phyloP scores from a whole-genome alignment of 2,329 filamentous ascomycete genomes.

The Raffaelea deltoideospora region DNA sequence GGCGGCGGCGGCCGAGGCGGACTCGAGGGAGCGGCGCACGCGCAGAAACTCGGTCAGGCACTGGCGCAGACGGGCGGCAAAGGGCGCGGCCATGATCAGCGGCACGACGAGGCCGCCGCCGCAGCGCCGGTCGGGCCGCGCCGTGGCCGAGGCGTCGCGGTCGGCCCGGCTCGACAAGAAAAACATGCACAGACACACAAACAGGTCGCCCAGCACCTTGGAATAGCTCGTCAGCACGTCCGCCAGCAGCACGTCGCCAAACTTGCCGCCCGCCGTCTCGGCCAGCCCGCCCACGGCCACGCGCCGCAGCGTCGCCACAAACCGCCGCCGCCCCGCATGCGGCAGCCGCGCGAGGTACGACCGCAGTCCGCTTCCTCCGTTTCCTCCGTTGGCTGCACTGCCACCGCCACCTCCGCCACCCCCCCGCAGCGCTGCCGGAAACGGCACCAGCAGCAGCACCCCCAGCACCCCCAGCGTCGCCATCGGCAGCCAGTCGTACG shows the following conservation, averaged over 20 bases:
- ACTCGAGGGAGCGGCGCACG: constrained; percentile 42
- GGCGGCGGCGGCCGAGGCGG: constrained; percentile 34
- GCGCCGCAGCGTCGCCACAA: constrained; percentile 61
- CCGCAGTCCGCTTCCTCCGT: no score
- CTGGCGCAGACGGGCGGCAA: constrained; percentile 74
- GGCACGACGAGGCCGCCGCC: constrained; percentile 70
- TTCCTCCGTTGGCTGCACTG: constrained; percentile 8
- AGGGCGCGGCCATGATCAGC: constrained; percentile 69
- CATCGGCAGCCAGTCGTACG: constrained; percentile 77
- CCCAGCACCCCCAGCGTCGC: constrained; percentile 62
- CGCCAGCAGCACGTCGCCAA: constrained; percentile 83
- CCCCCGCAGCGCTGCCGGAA: constrained; percentile 4
- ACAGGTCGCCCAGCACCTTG: constrained; percentile 80
- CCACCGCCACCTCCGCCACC: background rate
- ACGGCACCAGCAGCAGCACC: constrained; percentile 55
- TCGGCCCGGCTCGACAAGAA: constrained; percentile 28
- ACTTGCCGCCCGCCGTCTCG: constrained; percentile 76
- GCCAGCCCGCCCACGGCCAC: constrained; percentile 77
- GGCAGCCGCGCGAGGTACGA: constrained; percentile 24
- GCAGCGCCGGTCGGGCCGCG: constrained; percentile 65
- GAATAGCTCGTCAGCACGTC: constrained; percentile 92
- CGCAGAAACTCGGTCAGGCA: constrained; percentile 79
- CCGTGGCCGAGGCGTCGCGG: constrained; percentile 55
- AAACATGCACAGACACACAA: constrained; percentile 85
- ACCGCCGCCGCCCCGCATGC: constrained; percentile 55